phyloP scores from a whole-genome alignment of 2,329 filamentous ascomycete genomes.

The Aspergillus ochraceus region DNA sequence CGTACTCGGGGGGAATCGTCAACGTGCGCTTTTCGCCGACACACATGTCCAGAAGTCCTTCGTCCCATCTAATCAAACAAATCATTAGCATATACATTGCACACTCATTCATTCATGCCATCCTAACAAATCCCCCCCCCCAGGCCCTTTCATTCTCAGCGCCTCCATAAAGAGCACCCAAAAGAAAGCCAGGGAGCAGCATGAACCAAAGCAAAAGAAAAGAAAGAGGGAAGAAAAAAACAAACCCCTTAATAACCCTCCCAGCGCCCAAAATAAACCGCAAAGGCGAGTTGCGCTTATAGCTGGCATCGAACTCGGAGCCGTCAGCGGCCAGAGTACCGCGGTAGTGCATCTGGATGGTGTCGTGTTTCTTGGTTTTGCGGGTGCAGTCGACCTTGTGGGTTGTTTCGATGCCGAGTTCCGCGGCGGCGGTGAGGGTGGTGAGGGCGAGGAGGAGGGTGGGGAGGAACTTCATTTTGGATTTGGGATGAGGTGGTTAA shows the following conservation, averaged over 20 bases:
- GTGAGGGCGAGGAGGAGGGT: constrained; percentile 43
- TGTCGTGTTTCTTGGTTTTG: constrained; percentile 74
- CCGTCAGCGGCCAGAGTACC: constrained; percentile 75
- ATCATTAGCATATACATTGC: constrained; percentile 6
- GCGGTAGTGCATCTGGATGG: constrained; percentile 81
- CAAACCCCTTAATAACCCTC: constrained; percentile 79
- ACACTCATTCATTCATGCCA: too few species aligned
- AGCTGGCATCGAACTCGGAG: constrained; percentile 79
- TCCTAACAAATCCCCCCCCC: background rate
- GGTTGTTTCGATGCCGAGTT: constrained; percentile 75
- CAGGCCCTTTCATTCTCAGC: too few species aligned
- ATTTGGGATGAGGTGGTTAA: background rate
- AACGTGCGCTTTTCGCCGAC: constrained; percentile 88
- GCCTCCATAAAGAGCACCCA: background rate
- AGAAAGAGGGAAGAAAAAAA: background rate
- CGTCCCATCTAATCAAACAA: constrained; percentile 69
- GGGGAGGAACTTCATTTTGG: constrained; percentile 29
- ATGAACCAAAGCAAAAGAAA: too few species aligned
- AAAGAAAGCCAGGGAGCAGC: background rate
- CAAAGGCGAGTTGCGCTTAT: constrained; percentile 75
- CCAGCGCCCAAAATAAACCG: constrained; percentile 76
- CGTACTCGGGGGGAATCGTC: constrained; percentile 83
- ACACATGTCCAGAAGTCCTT: constrained; percentile 90
- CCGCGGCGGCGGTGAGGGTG: constrained; percentile 50
- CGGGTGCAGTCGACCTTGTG: constrained; percentile 74